These are phyloP conservation scores for Tetracladium setigerum DNA, from an alignment of 495 filamentous ascomycete species.

Conservation along the genomic window DNA sequence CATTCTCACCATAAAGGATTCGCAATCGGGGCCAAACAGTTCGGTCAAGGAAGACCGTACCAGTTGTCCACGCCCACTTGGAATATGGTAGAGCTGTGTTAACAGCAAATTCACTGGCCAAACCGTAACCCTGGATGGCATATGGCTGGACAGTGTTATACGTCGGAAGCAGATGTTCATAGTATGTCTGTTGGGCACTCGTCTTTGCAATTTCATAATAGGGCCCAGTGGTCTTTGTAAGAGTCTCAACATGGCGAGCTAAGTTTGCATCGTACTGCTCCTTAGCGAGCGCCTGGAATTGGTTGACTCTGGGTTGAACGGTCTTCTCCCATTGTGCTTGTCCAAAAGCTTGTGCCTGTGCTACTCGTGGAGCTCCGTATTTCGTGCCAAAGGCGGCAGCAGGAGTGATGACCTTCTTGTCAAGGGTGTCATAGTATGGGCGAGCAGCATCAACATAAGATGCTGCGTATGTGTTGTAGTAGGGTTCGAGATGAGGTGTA, in stretches of 20 bases:
- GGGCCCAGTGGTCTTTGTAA: slow-evolving; percentile 48
- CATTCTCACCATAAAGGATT: slow-evolving; percentile 78
- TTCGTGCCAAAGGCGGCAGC: slow-evolving; percentile 54
- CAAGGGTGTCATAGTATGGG: slow-evolving; percentile 64
- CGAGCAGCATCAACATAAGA: slow-evolving; percentile 71
- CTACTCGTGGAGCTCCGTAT: slow-evolving; percentile 72
- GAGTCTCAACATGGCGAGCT: slow-evolving; percentile 64
- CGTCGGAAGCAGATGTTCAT: slow-evolving; percentile 65
- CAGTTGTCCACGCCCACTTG: slow-evolving; percentile 58
- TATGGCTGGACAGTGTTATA: slow-evolving; percentile 69
- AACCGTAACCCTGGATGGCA: slow-evolving; percentile 57
- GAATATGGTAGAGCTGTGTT: slow-evolving; percentile 68
- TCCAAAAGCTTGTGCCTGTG: slow-evolving; percentile 54
- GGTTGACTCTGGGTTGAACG: slow-evolving; percentile 64
- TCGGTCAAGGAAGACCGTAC: slow-evolving; percentile 58
- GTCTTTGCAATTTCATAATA: slow-evolving; percentile 61
- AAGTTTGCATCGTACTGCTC: slow-evolving; percentile 61
- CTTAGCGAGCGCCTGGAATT: slow-evolving; percentile 48
- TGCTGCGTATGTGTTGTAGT: slow-evolving; percentile 76
- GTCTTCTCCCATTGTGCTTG: slow-evolving; percentile 69
- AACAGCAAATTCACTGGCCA: slow-evolving; percentile 56
- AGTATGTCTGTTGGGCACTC: slow-evolving; percentile 57
- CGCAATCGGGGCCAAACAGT: slow-evolving; percentile 73
- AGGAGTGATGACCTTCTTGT: slow-evolving; percentile 61
- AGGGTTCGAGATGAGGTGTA: slow-evolving; percentile 72